Conservation (phyloP, 768 basidiomycete genomes). For the Leccinum pellstonianum region DNA sequence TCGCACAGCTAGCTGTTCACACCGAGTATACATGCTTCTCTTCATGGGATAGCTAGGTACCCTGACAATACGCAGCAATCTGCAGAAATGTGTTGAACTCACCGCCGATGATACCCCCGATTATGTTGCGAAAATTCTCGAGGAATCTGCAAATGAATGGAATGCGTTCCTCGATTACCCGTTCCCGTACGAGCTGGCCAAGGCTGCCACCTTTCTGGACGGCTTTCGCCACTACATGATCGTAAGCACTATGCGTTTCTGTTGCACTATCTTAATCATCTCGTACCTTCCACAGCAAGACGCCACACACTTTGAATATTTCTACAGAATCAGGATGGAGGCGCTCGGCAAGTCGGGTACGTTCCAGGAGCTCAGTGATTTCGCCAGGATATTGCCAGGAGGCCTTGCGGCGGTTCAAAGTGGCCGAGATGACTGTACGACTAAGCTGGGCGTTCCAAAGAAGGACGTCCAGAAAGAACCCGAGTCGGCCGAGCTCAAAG, state of each 20-base stretch:
- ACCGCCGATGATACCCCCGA: not conserved
- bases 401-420: not conserved
- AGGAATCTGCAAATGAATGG: not conserved
- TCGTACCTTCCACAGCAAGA: slow-evolving; percentile 2
- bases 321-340: not conserved
- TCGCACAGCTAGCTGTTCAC: not conserved
- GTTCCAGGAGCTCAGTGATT: slow-evolving; percentile 2
- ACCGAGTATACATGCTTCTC: not conserved
- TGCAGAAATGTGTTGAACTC: not conserved
- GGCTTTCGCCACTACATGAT: slow-evolving; percentile 11
- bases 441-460: not conserved
- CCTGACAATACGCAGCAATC: not conserved
- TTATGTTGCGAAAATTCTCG: slow-evolving; percentile 1
- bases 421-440: not conserved
- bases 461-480: not conserved
- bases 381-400: not conserved
- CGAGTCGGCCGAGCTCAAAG: not conserved
- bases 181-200: slow-evolving; percentile 3
- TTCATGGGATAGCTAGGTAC: not conserved
- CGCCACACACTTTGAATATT: slow-evolving; percentile 6
- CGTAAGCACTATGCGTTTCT: not conserved
- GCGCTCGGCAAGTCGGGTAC: not conserved
- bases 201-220: not conserved
- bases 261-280: not conserved
- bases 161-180: not conserved